A percentile compares a stretch with the other conserved stretches of the same genome.
Conservation (phyloP, 1,139 yeast genomes). For the Schizosaccharomyces versatilis region DNA sequence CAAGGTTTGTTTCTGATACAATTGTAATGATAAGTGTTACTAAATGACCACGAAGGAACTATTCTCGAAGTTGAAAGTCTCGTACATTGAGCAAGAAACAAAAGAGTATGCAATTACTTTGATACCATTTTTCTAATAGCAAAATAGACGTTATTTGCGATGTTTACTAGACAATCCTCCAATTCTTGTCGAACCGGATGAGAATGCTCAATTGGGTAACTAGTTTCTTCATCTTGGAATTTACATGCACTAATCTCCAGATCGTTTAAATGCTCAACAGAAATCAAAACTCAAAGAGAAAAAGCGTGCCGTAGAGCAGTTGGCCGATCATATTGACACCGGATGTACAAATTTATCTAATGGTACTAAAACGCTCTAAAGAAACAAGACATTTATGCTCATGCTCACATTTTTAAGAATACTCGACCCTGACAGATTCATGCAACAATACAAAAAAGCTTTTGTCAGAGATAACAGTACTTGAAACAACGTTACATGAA, state of each 20-base stretch:
- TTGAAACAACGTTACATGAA: too few species aligned
- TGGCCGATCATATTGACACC: too few species aligned
- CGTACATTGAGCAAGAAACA: constrained; percentile 6
- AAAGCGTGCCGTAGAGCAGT: too few species aligned
- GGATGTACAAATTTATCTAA: too few species aligned
- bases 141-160: constrained; percentile 4
- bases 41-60: not conserved
- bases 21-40: not conserved
- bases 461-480: too few species aligned
- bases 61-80: constrained; percentile 4
- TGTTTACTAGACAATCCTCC: constrained; percentile 6
- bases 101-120: constrained; percentile 4
- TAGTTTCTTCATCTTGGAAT: not conserved
- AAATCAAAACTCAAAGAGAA: too few species aligned
- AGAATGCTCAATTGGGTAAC: constrained; percentile 4
- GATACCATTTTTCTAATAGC: not conserved
- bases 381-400: too few species aligned
- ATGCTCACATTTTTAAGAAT: too few species aligned
- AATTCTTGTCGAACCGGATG: constrained; percentile 4
- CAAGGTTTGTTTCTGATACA: not conserved
- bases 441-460: too few species aligned
- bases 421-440: too few species aligned
- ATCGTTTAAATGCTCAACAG: too few species aligned
- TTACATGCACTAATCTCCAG: not conserved
- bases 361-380: too few species aligned